Evolutionary conservation across 768 basidiomycete genomes (phyloP).

Genomic region (Cystobasidium tubakii): DNA sequence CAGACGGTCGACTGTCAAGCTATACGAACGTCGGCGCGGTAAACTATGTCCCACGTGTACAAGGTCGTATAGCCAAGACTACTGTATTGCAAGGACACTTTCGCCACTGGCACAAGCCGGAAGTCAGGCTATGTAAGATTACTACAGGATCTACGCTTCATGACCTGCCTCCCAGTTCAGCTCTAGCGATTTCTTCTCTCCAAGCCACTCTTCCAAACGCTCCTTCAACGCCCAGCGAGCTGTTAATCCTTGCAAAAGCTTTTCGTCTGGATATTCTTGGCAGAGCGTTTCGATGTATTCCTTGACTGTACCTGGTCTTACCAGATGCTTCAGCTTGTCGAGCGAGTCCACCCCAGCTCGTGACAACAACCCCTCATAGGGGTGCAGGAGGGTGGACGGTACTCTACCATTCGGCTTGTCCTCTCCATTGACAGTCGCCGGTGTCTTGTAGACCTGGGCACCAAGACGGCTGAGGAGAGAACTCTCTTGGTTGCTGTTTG

Average conservation of each 20-base stretch:
- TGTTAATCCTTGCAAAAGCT: slow-evolving; percentile 8
- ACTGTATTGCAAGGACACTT: no score
- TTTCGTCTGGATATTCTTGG: slow-evolving; percentile 16
- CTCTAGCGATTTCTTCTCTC: background rate
- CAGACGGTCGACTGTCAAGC: background rate
- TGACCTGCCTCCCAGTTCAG: slow-evolving; percentile 19
- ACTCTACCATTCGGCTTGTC: background rate
- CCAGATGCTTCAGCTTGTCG: background rate
- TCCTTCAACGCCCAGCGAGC: slow-evolving; percentile 28
- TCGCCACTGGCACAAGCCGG: no score
- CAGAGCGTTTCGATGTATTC: slow-evolving; percentile 26
- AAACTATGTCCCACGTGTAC: no score
- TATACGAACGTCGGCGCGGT: no score
- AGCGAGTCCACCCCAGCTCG: slow-evolving; percentile 15
- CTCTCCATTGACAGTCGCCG: background rate
- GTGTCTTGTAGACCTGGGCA: background rate
- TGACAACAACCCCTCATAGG: background rate
- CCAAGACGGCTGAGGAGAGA: background rate
- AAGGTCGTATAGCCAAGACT: no score
- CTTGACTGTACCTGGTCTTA: slow-evolving; percentile 11
- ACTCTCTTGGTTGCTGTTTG: background rate
- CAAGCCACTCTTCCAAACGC: slow-evolving; percentile 30
- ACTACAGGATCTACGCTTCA: background rate
- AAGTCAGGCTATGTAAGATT: background rate
- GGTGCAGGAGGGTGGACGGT: background rate